phyloP scores from a whole-genome alignment of 176 grass and related monocot genomes.

The Rhynchospora tenuis region DNA sequence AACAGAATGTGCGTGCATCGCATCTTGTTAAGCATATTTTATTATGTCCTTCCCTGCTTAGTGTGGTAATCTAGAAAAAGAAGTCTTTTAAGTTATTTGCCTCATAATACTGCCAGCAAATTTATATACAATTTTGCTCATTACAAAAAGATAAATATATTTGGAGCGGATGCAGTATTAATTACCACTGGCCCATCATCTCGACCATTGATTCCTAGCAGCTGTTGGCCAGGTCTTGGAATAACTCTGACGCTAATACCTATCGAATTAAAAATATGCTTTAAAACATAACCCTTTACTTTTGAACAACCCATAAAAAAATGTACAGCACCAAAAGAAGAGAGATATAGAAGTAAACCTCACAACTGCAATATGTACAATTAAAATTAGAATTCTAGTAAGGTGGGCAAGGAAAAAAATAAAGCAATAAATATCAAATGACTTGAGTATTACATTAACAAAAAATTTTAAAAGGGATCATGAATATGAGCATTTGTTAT shows the following conservation, averaged over 20 bases:
- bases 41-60: constrained; percentile 82
- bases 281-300: constrained; percentile 25
- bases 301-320: constrained; percentile 1
- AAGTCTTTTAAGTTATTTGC: not conserved
- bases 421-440: constrained; percentile 7
- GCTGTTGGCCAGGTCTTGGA: constrained; percentile 75
- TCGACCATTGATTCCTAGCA: constrained; percentile 82
- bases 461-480: not conserved
- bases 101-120: not conserved
- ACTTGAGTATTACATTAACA: not conserved
- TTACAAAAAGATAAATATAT: no score
- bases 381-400: not conserved
- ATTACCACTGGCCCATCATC: constrained; percentile 97
- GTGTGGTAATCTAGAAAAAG: constrained; percentile 68
- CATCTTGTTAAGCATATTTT: constrained; percentile 74
- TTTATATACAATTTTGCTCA: not conserved
- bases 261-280: constrained; percentile 34
- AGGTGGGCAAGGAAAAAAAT: not conserved
- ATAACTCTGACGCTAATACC: constrained; percentile 77
- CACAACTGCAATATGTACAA: not conserved
- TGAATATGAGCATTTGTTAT: constrained; percentile 1
- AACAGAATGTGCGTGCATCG: constrained; percentile 89
- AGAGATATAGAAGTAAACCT: not conserved
- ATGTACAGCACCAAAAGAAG: constrained; percentile 17
- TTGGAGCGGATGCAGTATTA: constrained; percentile 28